Percentiles rank a stretch among this genome's conserved stretches.
These are phyloP conservation scores for Lasiodiplodia hormozganensis DNA, from an alignment of 2,329 filamentous ascomycete species.

Conservation along the genomic window DNA sequence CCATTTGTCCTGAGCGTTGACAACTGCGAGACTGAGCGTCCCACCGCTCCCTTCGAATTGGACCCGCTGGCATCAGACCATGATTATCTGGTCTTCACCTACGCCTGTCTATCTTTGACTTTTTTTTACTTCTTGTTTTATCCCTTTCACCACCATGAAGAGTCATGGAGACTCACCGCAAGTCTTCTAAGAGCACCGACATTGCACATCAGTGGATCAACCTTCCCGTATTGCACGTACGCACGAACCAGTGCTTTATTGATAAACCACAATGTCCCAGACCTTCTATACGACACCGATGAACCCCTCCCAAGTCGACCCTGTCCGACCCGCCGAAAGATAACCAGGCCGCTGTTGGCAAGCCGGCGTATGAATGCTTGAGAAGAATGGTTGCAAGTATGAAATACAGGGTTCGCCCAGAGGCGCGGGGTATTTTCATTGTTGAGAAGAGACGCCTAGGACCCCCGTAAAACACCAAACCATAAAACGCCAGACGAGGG, in stretches of 20 bases:
- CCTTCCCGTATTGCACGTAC: not conserved
- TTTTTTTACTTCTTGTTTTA: not conserved
- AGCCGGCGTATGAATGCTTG: not conserved
- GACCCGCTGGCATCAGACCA: not conserved
- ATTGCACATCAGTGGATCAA: slow-evolving; percentile 15
- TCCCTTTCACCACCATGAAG: not conserved
- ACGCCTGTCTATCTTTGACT: not conserved
- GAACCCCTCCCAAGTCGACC: not conserved
- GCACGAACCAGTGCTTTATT: slow-evolving; percentile 14
- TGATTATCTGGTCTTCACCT: not conserved
- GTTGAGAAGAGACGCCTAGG: slow-evolving; percentile 11
- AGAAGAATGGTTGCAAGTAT: not conserved
- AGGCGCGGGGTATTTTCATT: slow-evolving; percentile 13
- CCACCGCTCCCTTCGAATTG: not conserved
- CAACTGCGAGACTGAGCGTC: not conserved
- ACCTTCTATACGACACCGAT: slow-evolving; percentile 3
- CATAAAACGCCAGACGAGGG: not conserved
- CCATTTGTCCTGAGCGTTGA: not conserved
- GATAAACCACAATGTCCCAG: slow-evolving; percentile 5
- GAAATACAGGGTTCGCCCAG: not conserved
- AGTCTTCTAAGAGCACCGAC: slow-evolving; percentile 5
- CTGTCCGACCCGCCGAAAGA: not conserved
- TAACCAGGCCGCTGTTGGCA: not conserved
- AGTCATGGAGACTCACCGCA: slow-evolving; percentile 10
- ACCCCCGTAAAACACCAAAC: not conserved